These are phyloP conservation scores for Auriscalpium microsporum DNA, from an alignment of 768 basidiomycete species.

Conservation along the genomic window DNA sequence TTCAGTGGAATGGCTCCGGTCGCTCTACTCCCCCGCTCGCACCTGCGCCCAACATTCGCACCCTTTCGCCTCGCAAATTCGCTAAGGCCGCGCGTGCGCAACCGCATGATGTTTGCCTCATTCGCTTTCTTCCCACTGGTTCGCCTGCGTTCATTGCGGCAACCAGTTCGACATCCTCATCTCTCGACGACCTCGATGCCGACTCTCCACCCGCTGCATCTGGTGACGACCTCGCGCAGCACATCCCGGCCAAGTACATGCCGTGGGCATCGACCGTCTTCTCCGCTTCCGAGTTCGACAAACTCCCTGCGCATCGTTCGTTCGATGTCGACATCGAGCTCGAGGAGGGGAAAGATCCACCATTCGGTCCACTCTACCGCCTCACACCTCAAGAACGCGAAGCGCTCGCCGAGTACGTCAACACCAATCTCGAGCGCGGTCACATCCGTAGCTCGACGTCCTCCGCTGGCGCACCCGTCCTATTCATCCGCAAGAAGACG, in stretches of 20 bases:
- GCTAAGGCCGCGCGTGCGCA: neutral
- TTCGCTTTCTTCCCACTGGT: neutral
- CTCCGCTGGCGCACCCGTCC: constrained; percentile 17
- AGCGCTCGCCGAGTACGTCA: constrained; percentile 27
- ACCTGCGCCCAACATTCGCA: neutral
- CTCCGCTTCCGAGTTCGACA: constrained; percentile 16
- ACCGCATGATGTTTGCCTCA: neutral
- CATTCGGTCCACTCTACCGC: constrained; percentile 27
- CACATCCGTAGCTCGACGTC: constrained; percentile 24
- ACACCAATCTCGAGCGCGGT: constrained; percentile 26
- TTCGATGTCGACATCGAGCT: constrained; percentile 32
- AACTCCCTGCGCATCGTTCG: constrained; percentile 25
- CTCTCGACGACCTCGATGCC: too few species aligned
- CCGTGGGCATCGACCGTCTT: constrained; percentile 24
- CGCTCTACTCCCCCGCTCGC: neutral
- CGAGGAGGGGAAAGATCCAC: constrained; percentile 19
- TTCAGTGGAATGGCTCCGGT: neutral
- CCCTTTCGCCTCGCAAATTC: neutral
- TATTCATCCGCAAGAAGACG: constrained; percentile 22
- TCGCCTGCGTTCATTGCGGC: neutral
- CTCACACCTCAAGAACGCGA: constrained; percentile 25
- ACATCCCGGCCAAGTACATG: constrained; percentile 14
- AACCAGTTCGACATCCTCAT: too few species aligned
- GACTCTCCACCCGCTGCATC: too few species aligned
- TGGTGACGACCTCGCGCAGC: neutral